Evolutionary conservation across 805 yeast species (phyloP), one percentile per base, ranked within the genome.

Genomic region (Zygoascus tannicola): DNA sequence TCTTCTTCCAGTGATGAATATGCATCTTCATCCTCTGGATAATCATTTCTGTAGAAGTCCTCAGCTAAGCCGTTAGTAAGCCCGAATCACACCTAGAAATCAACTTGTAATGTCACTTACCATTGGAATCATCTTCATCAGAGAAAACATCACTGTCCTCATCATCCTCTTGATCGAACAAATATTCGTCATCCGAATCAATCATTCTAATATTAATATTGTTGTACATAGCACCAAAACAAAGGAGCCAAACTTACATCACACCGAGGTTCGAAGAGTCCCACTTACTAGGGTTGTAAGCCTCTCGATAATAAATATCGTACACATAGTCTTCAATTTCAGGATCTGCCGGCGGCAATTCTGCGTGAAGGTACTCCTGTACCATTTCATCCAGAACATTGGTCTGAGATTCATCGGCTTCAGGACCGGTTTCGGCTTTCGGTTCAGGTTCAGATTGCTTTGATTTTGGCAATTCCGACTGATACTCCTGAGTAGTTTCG

Each of bases 31-130:
- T 86, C 96, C 38, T 86, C 95, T 0, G 97, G 97, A 56, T 90
- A 90, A 56, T 90, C 97, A 62, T 92, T 90, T 54, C 78, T 77
- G 59, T 90, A 90, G 56, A 80, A 88, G 44, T 84, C 86, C 64
- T 90, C 98, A 18, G 95, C 95, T 53, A 35, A 4, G 34, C 8
- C 18, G 38, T 20, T 35, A 10, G 14, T 10, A 35, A 15, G 28
- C 3, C 20, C 3, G 12, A 34, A 14, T 14, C 20, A 4, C 14
- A 14, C 15, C 15, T 14, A 4, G 5, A 12, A 7, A 15, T 35
- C 39, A 19, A 35, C 22, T 18, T 16, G 23, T 10, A 7, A 46
- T 19, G 19, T 12, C 32, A 40, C 52, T 37, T 38, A 49, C 51
- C 58, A 43, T 65, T 66, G 15, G 69, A 65, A 48, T 67, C 70